Conservation (phyloP, 1,284 basidiomycete genomes). For the Cutaneotrichosporon sp. region DNA sequence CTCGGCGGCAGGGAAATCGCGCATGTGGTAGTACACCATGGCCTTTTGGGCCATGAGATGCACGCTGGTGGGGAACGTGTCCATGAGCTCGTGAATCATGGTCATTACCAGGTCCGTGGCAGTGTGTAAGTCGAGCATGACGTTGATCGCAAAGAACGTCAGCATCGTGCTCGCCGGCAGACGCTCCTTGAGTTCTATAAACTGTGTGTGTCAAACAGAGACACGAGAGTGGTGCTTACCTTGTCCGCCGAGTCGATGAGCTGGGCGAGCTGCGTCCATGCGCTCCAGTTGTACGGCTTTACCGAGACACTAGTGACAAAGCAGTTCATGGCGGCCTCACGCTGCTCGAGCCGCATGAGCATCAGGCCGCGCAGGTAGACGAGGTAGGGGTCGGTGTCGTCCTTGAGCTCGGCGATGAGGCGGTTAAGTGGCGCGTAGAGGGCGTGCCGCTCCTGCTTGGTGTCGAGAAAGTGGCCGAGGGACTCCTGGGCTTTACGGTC, state of each 20-base stretch:
- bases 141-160: conserved; percentile 78
- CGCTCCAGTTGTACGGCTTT: conserved; percentile 94
- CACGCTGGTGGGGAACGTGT: conserved; percentile 74
- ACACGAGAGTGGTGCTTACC: conserved; percentile 51
- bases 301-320: conserved; percentile 69
- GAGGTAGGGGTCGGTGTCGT: conserved; percentile 69
- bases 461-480: conserved; percentile 53
- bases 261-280: conserved; percentile 75
- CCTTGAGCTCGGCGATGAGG: conserved; percentile 59
- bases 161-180: conserved; percentile 43
- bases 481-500: conserved; percentile 49
- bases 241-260: conserved; percentile 85
- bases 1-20: conserved; percentile 82
- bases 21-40: conserved; percentile 79
- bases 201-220: conserved; percentile 20
- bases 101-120: conserved; percentile 69
- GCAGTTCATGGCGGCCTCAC: conserved; percentile 80
- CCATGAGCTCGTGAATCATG: conserved; percentile 70
- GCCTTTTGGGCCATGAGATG: conserved; percentile 83
- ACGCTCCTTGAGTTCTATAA: conserved; percentile 45
- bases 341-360: conserved; percentile 66
- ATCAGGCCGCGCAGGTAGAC: conserved; percentile 71
- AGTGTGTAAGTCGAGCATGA: conserved; percentile 82
- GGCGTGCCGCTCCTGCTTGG: conserved; percentile 60
- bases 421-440: conserved; percentile 63